Evolutionary conservation across 768 basidiomycete species (phyloP), one percentile per base, ranked within the genome.

Genomic region (Mycena alexandri): DNA sequence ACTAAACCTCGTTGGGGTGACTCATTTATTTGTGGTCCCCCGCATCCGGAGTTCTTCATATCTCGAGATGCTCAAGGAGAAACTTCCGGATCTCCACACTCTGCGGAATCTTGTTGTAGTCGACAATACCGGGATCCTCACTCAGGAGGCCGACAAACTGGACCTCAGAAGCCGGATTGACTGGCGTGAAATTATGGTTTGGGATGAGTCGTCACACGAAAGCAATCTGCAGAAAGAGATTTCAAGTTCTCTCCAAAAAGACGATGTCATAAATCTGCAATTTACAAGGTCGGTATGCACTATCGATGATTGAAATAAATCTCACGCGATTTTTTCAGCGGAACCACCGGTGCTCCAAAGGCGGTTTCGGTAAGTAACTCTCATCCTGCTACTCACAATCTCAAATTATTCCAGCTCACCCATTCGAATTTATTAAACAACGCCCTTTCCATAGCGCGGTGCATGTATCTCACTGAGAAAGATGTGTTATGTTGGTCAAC

Each of bases 351-450:
- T 16, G 75, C 82, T 0, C 93, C 94, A 0, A 95, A 95, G 76
- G 94, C 92, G 19, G 93, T 93, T 60, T 93, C 93, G 24, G 93
- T 94, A 75, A 22, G 85, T 79, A 24, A 6, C 11, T 33, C 41
- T 29, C 52, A 13, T 60, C 29, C n/a, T 34, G 29, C 25, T 17
- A 21, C 29, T 13, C 33, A 24, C 33, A 43, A 5, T 12, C 52
- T 51, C 43, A 64, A 42, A 29, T 21, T n/a, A 22, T n/a, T 12
- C 9, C 48, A 93, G 90, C 82, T 95, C 52, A 93, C 93, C 0
- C 94, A 95, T 76, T 81, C 82, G 50, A 93, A 94, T 68, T 82
- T 95, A 1, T 80, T 95, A 33, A 95, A 95, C 72, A 95, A 95
- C 69, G 91, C 80, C 0, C 78, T 92, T 8, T 88, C 84, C 25